Evolutionary conservation across 805 yeast genomes (phyloP), one percentile per base, ranked within the genome.

Genomic region (Yarrowia divulgata): DNA sequence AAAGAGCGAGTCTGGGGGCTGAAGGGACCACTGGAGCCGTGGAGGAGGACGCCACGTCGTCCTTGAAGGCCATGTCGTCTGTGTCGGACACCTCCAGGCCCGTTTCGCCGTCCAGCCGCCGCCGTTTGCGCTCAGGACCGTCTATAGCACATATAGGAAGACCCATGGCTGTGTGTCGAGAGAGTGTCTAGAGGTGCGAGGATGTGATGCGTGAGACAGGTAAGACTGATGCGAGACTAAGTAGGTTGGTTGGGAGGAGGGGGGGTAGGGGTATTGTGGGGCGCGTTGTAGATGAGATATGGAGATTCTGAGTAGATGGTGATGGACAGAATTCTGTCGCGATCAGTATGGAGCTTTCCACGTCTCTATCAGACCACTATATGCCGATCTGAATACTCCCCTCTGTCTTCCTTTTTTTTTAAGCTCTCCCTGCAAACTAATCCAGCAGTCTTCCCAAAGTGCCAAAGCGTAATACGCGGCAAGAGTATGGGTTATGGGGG

Each of bases 51-150:
- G 67, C 43, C 23, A 16, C 23, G 34, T 60, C 54, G 42, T 60
- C 54, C 13, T 46, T 60, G 54, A 35, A n/a, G 1, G 54, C 43
- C 42, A 60, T 16, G 46, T 45, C 67, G 29, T 46, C 54, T 9
- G 52, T 45, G 43, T 45, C 67, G 35, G 46, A 60, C 8, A 14
- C 43, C 7, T 34, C 43, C 19, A 19, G 40, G 19, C 32, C 39
- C 40, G 64, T 39, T 19, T 23, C 64, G 42, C 43, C 54, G 54
- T 60, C 67, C 52, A 60, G 52, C 12, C 67, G 42, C 10, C 67
- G 52, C 10, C 67, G 52, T 45, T 60, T 60, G 42, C 48, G 54
- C 32, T 60, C 54, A n/a, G 50, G 50, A 9, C 67, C 67, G 35
- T 60, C 67, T 8, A 60, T 14, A 3, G 54, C 67, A 35, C 54